Evolutionary conservation across 331 rosid genomes (phyloP).

Genomic region (Spiraea crenata): DNA sequence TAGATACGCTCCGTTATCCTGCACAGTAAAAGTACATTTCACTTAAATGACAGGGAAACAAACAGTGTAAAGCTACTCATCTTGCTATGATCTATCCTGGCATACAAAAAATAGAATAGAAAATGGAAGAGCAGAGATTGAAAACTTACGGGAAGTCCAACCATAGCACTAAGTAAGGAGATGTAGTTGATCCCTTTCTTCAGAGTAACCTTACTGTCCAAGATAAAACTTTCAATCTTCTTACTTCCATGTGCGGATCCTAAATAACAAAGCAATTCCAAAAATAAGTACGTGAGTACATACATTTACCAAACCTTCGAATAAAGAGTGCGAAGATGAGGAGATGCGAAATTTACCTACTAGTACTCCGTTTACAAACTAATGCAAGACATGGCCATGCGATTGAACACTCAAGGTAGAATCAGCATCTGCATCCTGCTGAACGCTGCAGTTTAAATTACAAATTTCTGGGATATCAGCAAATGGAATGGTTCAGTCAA

Average conservation of each 20-base stretch:
- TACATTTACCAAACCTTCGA: no score
- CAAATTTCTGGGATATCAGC: constrained; percentile 14
- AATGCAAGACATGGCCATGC: constrained; percentile 65
- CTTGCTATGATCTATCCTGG: neutral
- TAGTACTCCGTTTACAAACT: constrained; percentile 57
- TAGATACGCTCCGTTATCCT: constrained; percentile 80
- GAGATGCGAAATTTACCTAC: constrained; percentile 46
- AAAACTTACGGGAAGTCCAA: constrained; percentile 74
- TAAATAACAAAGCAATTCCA: constrained; percentile 25
- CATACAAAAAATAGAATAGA: constrained; percentile 5
- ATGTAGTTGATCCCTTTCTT: constrained; percentile 55
- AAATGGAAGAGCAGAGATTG: constrained; percentile 2
- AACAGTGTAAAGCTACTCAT: neutral
- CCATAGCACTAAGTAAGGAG: constrained; percentile 81
- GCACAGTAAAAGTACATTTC: constrained; percentile 26
- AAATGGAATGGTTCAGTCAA: constrained; percentile 1
- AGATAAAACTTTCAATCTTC: constrained; percentile 29
- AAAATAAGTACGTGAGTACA: neutral
- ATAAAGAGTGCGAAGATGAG: neutral
- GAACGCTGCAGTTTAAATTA: constrained; percentile 41
- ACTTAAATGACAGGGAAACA: neutral
- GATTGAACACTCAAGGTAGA: constrained; percentile 48
- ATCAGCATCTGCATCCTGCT: constrained; percentile 27
- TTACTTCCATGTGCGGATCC: constrained; percentile 75
- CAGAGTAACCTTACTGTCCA: constrained; percentile 39